These are phyloP conservation scores for Penicillium psychrofluorescens DNA, from an alignment of 495 filamentous ascomycete species.

Conservation along the genomic window DNA sequence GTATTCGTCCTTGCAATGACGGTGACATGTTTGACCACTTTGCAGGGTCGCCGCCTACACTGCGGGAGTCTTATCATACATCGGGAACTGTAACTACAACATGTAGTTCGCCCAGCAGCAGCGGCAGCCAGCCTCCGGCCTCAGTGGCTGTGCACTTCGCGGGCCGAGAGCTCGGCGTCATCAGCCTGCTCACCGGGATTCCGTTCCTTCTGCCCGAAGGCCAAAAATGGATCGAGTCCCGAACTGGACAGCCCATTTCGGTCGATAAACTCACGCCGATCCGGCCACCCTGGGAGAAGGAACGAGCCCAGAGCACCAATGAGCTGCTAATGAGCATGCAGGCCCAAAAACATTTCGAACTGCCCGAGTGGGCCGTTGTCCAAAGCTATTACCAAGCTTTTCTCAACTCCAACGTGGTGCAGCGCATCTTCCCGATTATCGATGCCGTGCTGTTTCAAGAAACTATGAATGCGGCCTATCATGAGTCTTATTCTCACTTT, in stretches of 20 bases:
- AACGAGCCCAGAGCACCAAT: conserved; percentile 18
- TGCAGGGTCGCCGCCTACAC: no score
- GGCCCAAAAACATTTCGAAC: conserved; percentile 15
- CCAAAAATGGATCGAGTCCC: conserved; percentile 37
- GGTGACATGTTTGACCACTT: no score
- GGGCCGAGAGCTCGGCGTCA: conserved; percentile 37
- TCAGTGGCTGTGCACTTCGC: conserved; percentile 42
- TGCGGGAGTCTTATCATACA: no score
- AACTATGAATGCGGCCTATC: conserved; percentile 36
- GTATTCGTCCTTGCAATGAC: not conserved
- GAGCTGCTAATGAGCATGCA: conserved; percentile 17
- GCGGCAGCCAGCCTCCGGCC: conserved; percentile 7
- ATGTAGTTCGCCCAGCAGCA: conserved; percentile 13
- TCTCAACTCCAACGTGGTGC: conserved; percentile 20
- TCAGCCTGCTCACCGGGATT: conserved; percentile 39
- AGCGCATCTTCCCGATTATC: conserved; percentile 36
- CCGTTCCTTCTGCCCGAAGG: conserved; percentile 40
- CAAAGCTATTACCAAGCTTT: conserved; percentile 19
- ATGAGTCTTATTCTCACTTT: conserved; percentile 6
- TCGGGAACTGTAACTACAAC: conserved; percentile 1
- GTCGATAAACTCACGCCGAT: conserved; percentile 27
- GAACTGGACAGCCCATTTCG: conserved; percentile 34
- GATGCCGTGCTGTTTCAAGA: conserved; percentile 31
- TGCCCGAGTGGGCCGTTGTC: conserved; percentile 17
- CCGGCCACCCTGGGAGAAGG: conserved; percentile 28